Percentiles rank a stretch among this genome's conserved stretches.
phyloP scores from a whole-genome alignment of 2,329 filamentous ascomycete species.

The Epichloe sp. region DNA sequence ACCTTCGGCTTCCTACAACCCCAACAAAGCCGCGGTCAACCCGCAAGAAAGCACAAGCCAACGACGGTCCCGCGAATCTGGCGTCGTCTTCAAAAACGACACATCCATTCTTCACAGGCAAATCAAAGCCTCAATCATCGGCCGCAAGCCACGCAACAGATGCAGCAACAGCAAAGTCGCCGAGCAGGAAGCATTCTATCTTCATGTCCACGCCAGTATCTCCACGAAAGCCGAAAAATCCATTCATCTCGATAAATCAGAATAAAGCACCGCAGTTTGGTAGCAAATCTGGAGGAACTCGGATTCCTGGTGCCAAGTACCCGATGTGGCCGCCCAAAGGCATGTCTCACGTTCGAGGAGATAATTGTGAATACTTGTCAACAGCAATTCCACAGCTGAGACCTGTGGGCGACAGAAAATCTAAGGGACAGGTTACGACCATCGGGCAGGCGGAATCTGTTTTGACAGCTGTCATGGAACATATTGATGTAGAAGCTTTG shows the following conservation, averaged over 20 bases:
- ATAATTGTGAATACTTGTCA: slow-evolving; percentile 3
- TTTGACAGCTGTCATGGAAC: slow-evolving; percentile 17
- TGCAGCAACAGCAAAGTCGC: slow-evolving; percentile 12
- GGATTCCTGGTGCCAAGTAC: slow-evolving; percentile 51
- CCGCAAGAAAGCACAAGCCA: not conserved
- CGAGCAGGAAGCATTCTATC: slow-evolving; percentile 24
- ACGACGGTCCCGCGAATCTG: slow-evolving; percentile 7
- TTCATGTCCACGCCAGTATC: slow-evolving; percentile 43
- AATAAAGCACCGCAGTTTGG: slow-evolving; percentile 28
- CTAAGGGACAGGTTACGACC: slow-evolving; percentile 33
- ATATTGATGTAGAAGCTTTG: slow-evolving; percentile 16
- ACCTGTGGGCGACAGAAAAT: slow-evolving; percentile 25
- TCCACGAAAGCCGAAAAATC: slow-evolving; percentile 27
- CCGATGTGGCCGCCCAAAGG: slow-evolving; percentile 60
- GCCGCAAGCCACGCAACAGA: slow-evolving; percentile 11
- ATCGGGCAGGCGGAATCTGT: slow-evolving; percentile 30
- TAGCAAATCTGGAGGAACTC: slow-evolving; percentile 32
- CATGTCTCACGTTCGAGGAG: slow-evolving; percentile 49
- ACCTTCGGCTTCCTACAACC: slow-evolving; percentile 13
- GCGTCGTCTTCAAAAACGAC: slow-evolving; percentile 16
- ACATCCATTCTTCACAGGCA: slow-evolving; percentile 31
- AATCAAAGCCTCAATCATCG: slow-evolving; percentile 16
- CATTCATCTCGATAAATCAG: slow-evolving; percentile 16
- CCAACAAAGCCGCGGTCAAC: slow-evolving; percentile 6
- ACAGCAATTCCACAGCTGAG: not conserved